Base-by-base conservation (phyloP, 805 yeast species). In the Grigorovia jiainica region DNA sequence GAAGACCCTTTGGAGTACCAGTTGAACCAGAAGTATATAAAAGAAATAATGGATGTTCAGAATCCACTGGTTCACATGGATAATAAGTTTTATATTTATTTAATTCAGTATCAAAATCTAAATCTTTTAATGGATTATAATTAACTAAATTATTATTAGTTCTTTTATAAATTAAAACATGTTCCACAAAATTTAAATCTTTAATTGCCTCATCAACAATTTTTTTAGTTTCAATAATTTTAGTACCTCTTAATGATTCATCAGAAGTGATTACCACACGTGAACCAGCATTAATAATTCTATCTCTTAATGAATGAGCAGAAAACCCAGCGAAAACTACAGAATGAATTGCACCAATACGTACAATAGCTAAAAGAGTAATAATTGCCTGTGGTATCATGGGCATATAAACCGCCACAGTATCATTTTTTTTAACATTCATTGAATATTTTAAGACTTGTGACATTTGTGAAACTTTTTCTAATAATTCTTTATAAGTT, bases 1-100 rank as follows among this genome's bases (percentile, higher is more conserved):
- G 82, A 37, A 84, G 81, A 63, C 95, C 95, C 68, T 84, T 84
- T 59, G 95, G 95, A 47, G 83, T 78, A 48, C 95, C 95, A 10
- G 95, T 84, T 18, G 90, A 82, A 42, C 95, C 95, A 15, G 90
- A 82, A 34, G 94, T 84, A 63, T 84, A 84, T 50, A 84, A 72
- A 64, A 84, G 70, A 66, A 84, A 84, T 55, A 84, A 66, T 37
- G 90, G 84, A 63, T 84, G 89, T 65, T 84, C 94, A n/a, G 89
- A 63, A 57, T 72, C 72, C 45, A 83, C 86, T 20, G 87, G 78
- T 37, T 72, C 79, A 18, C 87, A 82, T n/a, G 92, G 81, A 52
- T 65, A 67, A 65, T 81, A 84, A 35, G 81, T 75, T 43, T 79
- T 72, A 60, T 75, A 78, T 61, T 80, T 82, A 46, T 66, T 68